phyloP scores from a whole-genome alignment of 345 rosid genomes.

The Citrus unshiu region DNA sequence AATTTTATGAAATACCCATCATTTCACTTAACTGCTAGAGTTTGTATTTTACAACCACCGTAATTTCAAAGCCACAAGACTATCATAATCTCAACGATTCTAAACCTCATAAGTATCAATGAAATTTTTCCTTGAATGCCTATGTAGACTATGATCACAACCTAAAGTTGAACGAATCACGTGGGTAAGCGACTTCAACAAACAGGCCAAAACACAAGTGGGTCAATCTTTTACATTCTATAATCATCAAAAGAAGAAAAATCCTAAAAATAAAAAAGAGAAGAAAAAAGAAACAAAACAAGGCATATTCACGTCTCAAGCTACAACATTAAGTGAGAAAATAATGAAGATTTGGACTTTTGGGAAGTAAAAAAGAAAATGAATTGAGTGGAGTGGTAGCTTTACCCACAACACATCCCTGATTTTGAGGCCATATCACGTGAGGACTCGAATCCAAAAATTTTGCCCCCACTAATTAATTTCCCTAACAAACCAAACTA shows the following conservation, averaged over 20 bases:
- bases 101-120: neutral
- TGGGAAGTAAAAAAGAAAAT: neutral
- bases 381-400: conserved; percentile 15
- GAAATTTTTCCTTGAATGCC: neutral
- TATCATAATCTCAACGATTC: neutral
- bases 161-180: conserved; percentile 1
- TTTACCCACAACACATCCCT: conserved; percentile 35
- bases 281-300: neutral
- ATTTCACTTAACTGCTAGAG: neutral
- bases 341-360: conserved; percentile 5
- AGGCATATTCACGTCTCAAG: neutral
- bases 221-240: conserved; percentile 22
- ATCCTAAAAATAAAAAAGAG: too few species aligned
- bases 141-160: too few species aligned
- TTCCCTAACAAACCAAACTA: conserved; percentile 9
- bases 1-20: too few species aligned
- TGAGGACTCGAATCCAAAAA: conserved; percentile 32
- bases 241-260: conserved; percentile 27
- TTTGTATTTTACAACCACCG: neutral
- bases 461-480: conserved; percentile 8
- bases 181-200: conserved; percentile 1
- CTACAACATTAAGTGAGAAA: neutral
- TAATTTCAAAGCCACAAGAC: neutral
- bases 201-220: neutral
- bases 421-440: conserved; percentile 57